A percentile compares a stretch with the other conserved stretches of the same genome.
Conservation (phyloP, 108 stramenopile species). For the Pseudonitzschia pungens region DNA sequence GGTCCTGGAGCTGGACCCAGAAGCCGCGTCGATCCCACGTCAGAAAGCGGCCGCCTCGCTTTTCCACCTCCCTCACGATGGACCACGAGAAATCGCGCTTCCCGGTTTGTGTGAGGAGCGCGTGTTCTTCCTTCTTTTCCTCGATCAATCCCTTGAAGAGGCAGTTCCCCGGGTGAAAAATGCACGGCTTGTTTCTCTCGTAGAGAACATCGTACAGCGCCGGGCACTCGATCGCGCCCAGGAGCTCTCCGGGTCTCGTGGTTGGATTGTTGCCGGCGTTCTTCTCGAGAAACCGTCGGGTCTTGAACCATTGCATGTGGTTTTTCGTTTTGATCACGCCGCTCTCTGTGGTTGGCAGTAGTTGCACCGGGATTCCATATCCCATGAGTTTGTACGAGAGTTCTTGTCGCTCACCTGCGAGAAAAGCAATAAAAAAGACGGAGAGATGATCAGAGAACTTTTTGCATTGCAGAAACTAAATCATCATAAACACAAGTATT, state of each 20-base stretch:
- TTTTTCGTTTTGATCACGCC: constrained; percentile 13
- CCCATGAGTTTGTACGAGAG: constrained; percentile 11
- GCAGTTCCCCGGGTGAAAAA: constrained; percentile 9
- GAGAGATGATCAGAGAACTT: not conserved
- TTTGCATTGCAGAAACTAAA: no score
- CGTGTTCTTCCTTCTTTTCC: constrained; percentile 5
- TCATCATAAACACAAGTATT: no score
- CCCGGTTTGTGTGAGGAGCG: constrained; percentile 8
- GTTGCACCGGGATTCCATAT: constrained; percentile 14
- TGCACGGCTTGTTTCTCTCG: constrained; percentile 5
- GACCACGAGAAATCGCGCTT: constrained; percentile 12
- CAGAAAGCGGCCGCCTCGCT: not conserved
- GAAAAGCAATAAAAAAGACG: not conserved
- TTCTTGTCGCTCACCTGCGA: constrained; percentile 6
- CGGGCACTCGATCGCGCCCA: constrained; percentile 12
- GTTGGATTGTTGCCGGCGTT: not conserved
- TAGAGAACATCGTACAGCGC: constrained; percentile 8
- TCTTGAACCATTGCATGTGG: constrained; percentile 14
- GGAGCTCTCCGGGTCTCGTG: not conserved
- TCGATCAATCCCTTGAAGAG: constrained; percentile 6
- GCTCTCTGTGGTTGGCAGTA: constrained; percentile 8
- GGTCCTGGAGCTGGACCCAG: not conserved
- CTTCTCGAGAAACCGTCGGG: constrained; percentile 5
- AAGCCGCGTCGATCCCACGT: constrained; percentile 15
- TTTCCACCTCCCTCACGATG: constrained; percentile 10